Conservation (phyloP, 2,329 filamentous ascomycete genomes). For the Coniochaeta sp. region DNA sequence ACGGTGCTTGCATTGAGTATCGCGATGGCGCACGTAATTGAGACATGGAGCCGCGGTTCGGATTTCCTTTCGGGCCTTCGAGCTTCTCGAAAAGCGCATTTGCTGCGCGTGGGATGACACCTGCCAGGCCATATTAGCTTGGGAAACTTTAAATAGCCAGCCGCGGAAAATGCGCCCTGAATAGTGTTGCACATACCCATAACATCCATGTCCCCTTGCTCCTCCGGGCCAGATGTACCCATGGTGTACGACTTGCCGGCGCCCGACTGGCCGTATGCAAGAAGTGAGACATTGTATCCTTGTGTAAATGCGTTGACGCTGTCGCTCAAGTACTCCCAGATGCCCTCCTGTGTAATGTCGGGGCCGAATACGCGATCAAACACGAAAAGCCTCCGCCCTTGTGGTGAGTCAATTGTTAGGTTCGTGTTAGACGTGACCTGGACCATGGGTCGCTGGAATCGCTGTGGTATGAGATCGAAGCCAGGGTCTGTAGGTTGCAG, state of each 20-base stretch:
- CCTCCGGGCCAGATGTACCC: slow-evolving; percentile 83
- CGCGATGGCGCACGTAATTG: slow-evolving; percentile 70
- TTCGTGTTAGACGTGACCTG: slow-evolving; percentile 82
- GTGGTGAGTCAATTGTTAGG: slow-evolving; percentile 80
- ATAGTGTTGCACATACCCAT: slow-evolving; percentile 62
- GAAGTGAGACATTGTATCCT: slow-evolving; percentile 95
- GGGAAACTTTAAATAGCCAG: neutral
- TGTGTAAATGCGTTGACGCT: slow-evolving; percentile 86
- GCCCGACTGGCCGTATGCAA: slow-evolving; percentile 96
- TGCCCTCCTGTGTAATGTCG: slow-evolving; percentile 74
- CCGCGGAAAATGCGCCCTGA: neutral
- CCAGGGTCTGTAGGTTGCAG: slow-evolving; percentile 79
- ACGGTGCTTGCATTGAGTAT: slow-evolving; percentile 54
- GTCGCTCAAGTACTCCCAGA: slow-evolving; percentile 92
- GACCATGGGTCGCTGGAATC: slow-evolving; percentile 89
- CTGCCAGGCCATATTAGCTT: slow-evolving; percentile 34
- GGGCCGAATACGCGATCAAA: slow-evolving; percentile 92
- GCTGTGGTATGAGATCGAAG: slow-evolving; percentile 89
- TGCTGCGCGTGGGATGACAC: slow-evolving; percentile 91
- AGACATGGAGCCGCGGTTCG: slow-evolving; percentile 60
- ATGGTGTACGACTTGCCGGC: slow-evolving; percentile 98
- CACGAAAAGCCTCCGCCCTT: slow-evolving; percentile 90
- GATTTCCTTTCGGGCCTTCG: slow-evolving; percentile 43
- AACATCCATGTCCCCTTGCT: slow-evolving; percentile 61
- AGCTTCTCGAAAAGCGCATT: slow-evolving; percentile 82